These are phyloP conservation scores for Fonsecaea erecta DNA, from an alignment of 2,329 filamentous ascomycete genomes.

Conservation along the genomic window DNA sequence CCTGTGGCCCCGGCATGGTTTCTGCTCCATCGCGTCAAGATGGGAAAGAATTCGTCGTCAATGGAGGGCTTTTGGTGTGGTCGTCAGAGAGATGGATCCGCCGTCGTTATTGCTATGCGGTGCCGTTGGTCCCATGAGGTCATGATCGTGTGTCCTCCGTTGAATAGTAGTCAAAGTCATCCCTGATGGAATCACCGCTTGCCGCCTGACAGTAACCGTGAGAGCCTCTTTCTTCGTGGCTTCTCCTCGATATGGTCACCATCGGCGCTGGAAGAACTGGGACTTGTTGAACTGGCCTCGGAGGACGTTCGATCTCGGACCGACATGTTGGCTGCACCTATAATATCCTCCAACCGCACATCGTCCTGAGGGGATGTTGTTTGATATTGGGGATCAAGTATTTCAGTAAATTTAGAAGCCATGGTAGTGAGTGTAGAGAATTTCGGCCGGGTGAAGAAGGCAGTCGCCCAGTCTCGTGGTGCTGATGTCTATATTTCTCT, in stretches of 20 bases:
- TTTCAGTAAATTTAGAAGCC: conserved; percentile 51
- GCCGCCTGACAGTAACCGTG: conserved; percentile 25
- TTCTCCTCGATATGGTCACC: conserved; percentile 25
- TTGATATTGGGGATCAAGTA: conserved; percentile 46
- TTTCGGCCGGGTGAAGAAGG: conserved; percentile 23
- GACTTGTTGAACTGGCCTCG: conserved; percentile 44
- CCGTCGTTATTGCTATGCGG: conserved; percentile 5
- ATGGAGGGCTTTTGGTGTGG: conserved; percentile 11
- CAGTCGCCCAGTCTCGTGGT: conserved; percentile 1
- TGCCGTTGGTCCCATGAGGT: conserved; percentile 5
- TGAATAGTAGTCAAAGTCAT: background rate
- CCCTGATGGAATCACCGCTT: conserved; percentile 24
- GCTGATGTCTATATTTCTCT: background rate
- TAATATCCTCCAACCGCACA: conserved; percentile 51
- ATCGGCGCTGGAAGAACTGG: conserved; percentile 39
- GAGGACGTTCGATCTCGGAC: conserved; percentile 39
- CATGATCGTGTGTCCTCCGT: conserved; percentile 1
- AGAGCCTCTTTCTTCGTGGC: conserved; percentile 28
- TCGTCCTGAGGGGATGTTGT: conserved; percentile 46
- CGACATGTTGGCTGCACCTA: conserved; percentile 45
- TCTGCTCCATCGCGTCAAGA: background rate
- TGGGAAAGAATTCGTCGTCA: conserved; percentile 9
- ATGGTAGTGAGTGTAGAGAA: conserved; percentile 39
- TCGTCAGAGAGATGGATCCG: conserved; percentile 4
- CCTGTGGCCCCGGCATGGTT: background rate